A percentile compares a stretch with the other conserved stretches of the same genome.
Evolutionary conservation across 805 yeast genomes (phyloP).

Genomic region (Grigorovia transvaalensis): DNA sequence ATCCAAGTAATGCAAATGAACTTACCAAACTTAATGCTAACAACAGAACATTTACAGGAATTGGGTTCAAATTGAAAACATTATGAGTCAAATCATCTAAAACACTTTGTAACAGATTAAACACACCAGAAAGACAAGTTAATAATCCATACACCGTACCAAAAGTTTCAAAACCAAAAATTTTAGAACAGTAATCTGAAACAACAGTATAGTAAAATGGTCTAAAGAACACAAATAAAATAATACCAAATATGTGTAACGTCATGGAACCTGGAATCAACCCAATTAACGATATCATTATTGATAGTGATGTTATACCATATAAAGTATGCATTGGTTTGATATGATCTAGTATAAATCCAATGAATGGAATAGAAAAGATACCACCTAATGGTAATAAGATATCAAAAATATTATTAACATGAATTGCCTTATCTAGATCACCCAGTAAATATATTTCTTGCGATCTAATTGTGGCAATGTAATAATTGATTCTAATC

Average conservation of each 20-base stretch:
- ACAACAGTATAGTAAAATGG: conserved; percentile 91
- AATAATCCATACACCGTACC: conserved; percentile 86
- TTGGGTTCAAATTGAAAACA: conserved; percentile 61
- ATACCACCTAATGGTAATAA: conserved; percentile 87
- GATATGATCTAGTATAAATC: conserved; percentile 63
- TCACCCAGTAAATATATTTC: conserved; percentile 59
- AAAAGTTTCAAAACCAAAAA: conserved; percentile 85
- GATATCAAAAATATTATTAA: conserved; percentile 72
- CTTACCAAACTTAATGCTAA: conserved; percentile 41
- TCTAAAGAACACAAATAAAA: conserved; percentile 67
- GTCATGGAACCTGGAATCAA: conserved; percentile 35
- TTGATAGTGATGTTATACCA: conserved; percentile 44
- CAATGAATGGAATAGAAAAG: conserved; percentile 78
- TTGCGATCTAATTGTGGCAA: conserved; percentile 80
- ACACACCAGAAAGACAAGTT: conserved; percentile 72
- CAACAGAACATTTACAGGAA: conserved; percentile 57
- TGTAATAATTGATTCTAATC: conserved; percentile 86
- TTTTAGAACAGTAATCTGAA: conserved; percentile 84
- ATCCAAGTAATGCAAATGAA: conserved; percentile 3
- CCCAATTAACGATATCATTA: conserved; percentile 63
- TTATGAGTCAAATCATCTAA: conserved; percentile 66
- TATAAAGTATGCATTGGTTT: conserved; percentile 48
- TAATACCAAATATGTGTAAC: conserved; percentile 58
- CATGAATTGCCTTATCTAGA: conserved; percentile 37
- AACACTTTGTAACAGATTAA: conserved; percentile 60